Evolutionary conservation across 2,329 filamentous ascomycete genomes (phyloP).

Genomic region (Parastagonospora nodorum): DNA sequence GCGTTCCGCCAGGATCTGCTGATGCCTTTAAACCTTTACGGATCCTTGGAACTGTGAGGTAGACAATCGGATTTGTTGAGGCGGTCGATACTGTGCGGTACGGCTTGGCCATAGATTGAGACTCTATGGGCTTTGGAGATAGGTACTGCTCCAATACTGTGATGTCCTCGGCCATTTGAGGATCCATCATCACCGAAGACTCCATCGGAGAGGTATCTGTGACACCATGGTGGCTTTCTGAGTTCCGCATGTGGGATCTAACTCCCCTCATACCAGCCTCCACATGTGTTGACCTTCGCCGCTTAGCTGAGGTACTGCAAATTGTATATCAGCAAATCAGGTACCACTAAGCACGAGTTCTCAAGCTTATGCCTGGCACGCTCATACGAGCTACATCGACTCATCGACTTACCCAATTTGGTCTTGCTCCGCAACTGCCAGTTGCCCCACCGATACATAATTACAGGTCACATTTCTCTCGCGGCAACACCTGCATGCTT

Average conservation of each 20-base stretch:
- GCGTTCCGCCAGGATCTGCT: constrained; percentile 17
- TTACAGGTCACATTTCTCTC: constrained; percentile 15
- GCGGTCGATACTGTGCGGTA: constrained; percentile 20
- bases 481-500: constrained; percentile 21
- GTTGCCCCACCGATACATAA: not conserved
- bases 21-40: constrained; percentile 15
- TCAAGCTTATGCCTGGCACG: not conserved
- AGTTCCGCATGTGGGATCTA: not conserved
- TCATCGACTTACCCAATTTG: not conserved
- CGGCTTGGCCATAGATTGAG: not conserved
- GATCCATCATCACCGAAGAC: constrained; percentile 27
- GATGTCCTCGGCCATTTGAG: constrained; percentile 27
- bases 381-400: too few species aligned
- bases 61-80: constrained; percentile 22
- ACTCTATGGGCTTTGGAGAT: constrained; percentile 6
- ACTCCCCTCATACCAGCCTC: not conserved
- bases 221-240: not conserved
- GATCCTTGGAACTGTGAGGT: constrained; percentile 18
- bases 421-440: not conserved
- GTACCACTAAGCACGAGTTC: too few species aligned
- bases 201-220: constrained; percentile 16
- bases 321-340: too few species aligned
- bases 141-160: constrained; percentile 23
- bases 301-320: not conserved
- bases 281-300: constrained; percentile 1